Evolutionary conservation across 1,139 yeast species (phyloP).

Genomic region (Casaregolazyma suthepensis): DNA sequence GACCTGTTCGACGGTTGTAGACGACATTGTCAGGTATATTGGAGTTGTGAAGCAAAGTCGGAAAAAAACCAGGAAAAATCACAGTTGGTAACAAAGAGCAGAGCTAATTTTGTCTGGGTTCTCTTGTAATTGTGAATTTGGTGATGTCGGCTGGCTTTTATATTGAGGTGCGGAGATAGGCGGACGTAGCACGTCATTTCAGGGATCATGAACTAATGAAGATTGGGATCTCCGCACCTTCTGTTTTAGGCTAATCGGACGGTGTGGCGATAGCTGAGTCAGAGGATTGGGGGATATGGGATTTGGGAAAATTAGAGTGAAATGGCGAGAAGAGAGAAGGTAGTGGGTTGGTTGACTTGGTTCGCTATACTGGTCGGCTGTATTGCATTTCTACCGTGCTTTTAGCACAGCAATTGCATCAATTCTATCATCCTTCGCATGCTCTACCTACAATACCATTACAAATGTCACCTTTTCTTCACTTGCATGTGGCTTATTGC

Average conservation of each 20-base stretch:
- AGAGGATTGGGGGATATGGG: not conserved
- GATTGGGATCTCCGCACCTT: not conserved
- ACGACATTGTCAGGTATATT: not conserved
- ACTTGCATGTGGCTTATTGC: not conserved
- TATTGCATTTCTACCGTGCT: too few relatives aligned
- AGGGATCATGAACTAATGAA: not conserved
- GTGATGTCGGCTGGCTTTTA: not conserved
- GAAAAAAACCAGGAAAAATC: not conserved
- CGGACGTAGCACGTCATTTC: not conserved
- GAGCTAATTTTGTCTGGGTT: not conserved
- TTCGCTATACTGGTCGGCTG: too few relatives aligned
- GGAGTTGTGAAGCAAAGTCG: not conserved
- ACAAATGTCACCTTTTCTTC: not conserved
- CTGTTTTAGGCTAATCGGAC: not conserved
- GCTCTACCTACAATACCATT: too few relatives aligned
- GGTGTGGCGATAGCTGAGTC: not conserved
- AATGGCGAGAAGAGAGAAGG: not conserved
- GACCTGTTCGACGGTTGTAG: not conserved
- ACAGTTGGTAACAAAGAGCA: not conserved
- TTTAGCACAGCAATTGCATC: too few relatives aligned
- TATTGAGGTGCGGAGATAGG: not conserved
- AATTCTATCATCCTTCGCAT: too few relatives aligned
- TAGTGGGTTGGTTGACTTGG: not conserved
- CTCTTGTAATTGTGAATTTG: not conserved
- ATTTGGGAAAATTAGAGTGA: too few relatives aligned